These are phyloP conservation scores for Castanea crenata DNA, from an alignment of 306 rosid species.

Conservation along the genomic window DNA sequence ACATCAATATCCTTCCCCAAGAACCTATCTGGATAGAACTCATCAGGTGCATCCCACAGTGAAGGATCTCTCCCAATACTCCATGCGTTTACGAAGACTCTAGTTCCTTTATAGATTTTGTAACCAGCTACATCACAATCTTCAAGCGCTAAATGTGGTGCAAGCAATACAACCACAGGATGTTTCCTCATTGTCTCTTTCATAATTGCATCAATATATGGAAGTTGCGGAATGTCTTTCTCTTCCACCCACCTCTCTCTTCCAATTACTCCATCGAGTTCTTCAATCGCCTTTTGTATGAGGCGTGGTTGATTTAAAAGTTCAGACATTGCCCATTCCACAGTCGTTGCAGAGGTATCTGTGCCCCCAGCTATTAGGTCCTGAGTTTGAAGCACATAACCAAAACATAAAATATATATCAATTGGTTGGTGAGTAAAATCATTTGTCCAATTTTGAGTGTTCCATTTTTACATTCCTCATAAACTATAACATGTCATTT, in stretches of 20 bases:
- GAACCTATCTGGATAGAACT: conserved; percentile 34
- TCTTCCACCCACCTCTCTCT: conserved; percentile 41
- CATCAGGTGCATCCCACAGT: conserved; percentile 28
- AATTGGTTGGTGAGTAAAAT: no score
- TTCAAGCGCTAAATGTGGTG: conserved; percentile 32
- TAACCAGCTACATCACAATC: conserved; percentile 28
- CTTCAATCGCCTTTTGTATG: conserved; percentile 24
- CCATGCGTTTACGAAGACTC: conserved; percentile 35
- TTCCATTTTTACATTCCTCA: no score
- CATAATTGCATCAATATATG: conserved; percentile 29
- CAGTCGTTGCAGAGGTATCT: conserved; percentile 23
- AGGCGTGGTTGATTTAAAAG: conserved; percentile 37
- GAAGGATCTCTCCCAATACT: conserved; percentile 32
- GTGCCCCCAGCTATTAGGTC: conserved; percentile 39
- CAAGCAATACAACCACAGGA: conserved; percentile 23
- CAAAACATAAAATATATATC: no score
- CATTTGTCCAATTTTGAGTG: no score
- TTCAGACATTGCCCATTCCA: conserved; percentile 49
- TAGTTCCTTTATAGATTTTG: conserved; percentile 19
- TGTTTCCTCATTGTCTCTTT: conserved; percentile 41
- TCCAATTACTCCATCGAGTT: conserved; percentile 36
- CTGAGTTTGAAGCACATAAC: neutral
- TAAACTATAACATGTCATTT: no score
- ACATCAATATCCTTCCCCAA: conserved; percentile 23
- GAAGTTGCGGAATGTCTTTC: conserved; percentile 33